Evolutionary conservation across 179 eudicot genomes (phyloP), one percentile per base, ranked within the genome.

Genomic region (Corrigiola litoralis): DNA sequence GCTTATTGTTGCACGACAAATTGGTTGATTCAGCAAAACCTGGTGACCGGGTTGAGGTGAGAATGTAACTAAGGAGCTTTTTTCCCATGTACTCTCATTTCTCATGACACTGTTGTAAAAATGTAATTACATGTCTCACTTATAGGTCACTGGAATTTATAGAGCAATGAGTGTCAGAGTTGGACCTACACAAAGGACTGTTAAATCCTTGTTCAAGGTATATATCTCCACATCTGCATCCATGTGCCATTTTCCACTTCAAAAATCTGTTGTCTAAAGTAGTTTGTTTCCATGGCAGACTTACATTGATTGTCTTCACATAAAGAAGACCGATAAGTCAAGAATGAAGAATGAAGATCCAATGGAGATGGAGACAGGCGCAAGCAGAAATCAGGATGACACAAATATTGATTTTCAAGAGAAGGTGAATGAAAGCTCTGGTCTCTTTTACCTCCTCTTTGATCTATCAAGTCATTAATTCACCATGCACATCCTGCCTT

Each of bases 31-130:
- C 84, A 38, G 95, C 81, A 46, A 92, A 89, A 66, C 98, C 98
- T 20, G 98, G 98, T 81, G 98, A 92, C 77, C 76, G 98, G 55
- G 88, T 92, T 74, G 98, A 89, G 96, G 98, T 92, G 72, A 78
- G 85, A 28, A 49, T 53, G 34, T 69, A 9, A 46, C 6, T 18
- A 28, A 42, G 51, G 14, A 23, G 17, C 32, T 38, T 33, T 1
- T 4, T 44, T 54, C 38, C 24, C 18, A 4, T 31, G 11, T 8
- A 18, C 56, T 5, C 44, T 27, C 3, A 23, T 33, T 38, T 29
- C 25, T 24, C 11, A 33, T 6, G 23, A 12, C 21, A 49, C 11
- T 50, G 24, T 16, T 24, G 36, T 40, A 61, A 41, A 47, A 54
- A 23, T 54, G 54, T 47, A 34, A 12, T 51, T 60, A 25, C 29